Evolutionary conservation across 257 asterid species (phyloP).

Genomic region (Nicotiana obtusifolia): DNA sequence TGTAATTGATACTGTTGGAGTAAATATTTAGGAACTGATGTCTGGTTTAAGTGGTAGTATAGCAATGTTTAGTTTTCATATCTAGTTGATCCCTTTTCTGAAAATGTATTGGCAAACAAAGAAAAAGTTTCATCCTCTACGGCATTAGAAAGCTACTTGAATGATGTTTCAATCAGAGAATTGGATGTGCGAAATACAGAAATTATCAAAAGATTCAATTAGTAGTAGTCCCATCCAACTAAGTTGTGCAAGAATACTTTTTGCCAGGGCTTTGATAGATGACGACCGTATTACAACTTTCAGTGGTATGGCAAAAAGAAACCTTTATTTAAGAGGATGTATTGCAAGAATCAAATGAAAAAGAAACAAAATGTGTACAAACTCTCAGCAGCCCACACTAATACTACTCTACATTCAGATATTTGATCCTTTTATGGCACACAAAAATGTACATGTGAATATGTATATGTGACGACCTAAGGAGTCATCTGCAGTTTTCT

Average conservation of each 20-base stretch:
- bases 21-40: neutral
- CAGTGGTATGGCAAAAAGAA: neutral
- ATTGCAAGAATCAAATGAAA: neutral
- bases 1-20: neutral
- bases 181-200: neutral
- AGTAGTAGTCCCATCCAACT: neutral
- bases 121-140: neutral
- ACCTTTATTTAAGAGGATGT: neutral
- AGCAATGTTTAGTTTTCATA: neutral
- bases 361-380: neutral
- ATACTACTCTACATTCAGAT: neutral
- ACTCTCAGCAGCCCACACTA: neutral
- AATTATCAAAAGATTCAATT: too few relatives aligned
- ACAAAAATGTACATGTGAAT: neutral
- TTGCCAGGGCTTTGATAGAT: neutral
- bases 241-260: neutral
- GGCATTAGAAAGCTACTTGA: neutral
- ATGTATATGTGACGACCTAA: neutral
- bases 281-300: neutral
- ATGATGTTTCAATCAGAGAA: neutral
- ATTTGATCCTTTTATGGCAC: neutral
- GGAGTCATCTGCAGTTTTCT: neutral
- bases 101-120: neutral
- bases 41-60: neutral
- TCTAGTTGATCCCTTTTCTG: neutral